Evolutionary conservation across 148 eudicot species (phyloP).

Genomic region (Selenicereus undatus): DNA sequence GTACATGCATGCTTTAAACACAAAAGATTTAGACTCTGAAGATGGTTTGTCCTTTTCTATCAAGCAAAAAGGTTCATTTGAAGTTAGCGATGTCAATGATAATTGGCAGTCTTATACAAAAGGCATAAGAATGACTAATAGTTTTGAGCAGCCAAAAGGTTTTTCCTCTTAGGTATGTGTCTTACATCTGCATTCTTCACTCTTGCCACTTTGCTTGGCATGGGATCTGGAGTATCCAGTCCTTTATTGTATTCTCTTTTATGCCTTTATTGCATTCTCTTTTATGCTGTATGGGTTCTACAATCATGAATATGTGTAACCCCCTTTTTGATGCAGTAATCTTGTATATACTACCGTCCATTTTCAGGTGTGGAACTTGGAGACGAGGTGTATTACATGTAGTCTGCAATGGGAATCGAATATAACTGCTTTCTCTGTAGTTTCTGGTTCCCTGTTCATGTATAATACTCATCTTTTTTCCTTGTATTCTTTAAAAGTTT

Average conservation of each 20-base stretch:
- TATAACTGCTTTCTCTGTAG: conserved; percentile 29
- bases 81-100: not conserved
- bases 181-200: conserved; percentile 1
- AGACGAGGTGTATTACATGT: conserved; percentile 29
- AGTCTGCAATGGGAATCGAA: conserved; percentile 34
- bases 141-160: not conserved
- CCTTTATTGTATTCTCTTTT: not conserved
- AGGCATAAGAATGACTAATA: not conserved
- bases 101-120: not conserved
- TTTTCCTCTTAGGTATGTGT: not conserved
- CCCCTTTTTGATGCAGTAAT: not conserved
- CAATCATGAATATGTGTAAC: conserved; percentile 5
- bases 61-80: too few species aligned
- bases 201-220: conserved; percentile 7
- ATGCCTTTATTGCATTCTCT: too few species aligned
- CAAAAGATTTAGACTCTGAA: not conserved
- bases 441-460: conserved; percentile 34
- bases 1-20: not conserved
- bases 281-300: not conserved
- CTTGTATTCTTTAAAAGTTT: not conserved
- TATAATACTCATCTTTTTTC: conserved; percentile 13
- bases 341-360: not conserved
- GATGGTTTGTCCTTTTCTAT: not conserved
- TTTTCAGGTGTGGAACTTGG: conserved; percentile 39
- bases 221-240: not conserved